phyloP scores from a whole-genome alignment of 495 filamentous ascomycete species.

The Polyplosphaeria fusca region DNA sequence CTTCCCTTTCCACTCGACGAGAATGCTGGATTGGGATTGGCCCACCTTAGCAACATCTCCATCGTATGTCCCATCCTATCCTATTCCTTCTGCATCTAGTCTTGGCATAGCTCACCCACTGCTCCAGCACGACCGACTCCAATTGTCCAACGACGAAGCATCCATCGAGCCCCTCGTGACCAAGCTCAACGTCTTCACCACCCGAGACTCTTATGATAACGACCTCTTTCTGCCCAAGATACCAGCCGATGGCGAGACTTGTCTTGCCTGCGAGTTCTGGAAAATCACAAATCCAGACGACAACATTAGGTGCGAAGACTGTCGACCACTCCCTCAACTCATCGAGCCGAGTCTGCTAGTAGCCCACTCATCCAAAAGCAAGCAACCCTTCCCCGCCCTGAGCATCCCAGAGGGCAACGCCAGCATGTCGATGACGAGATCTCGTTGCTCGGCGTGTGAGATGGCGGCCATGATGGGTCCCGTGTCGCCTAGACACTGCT shows the following conservation, averaged over 20 bases:
- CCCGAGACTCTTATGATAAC: conserved; percentile 3
- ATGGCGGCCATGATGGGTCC: conserved; percentile 24
- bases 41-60: background rate
- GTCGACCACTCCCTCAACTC: conserved; percentile 10
- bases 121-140: background rate
- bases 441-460: conserved; percentile 32
- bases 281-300: conserved; percentile 16
- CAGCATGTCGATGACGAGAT: background rate
- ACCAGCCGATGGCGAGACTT: conserved; percentile 5
- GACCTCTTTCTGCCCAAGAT: conserved; percentile 20
- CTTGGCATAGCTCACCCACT: background rate
- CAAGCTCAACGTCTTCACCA: conserved; percentile 22
- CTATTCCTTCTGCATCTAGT: background rate
- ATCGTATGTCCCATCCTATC: background rate
- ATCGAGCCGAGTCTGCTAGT: conserved; percentile 6
- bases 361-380: background rate
- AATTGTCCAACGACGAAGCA: background rate
- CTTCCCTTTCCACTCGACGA: background rate
- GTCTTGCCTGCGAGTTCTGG: conserved; percentile 25
- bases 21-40: background rate
- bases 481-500: conserved; percentile 2
- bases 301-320: conserved; percentile 20
- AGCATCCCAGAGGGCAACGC: background rate
- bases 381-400: background rate
- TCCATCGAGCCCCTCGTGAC: conserved; percentile 8